phyloP scores from a whole-genome alignment of 495 filamentous ascomycete genomes.

The Xylaria scruposa region DNA sequence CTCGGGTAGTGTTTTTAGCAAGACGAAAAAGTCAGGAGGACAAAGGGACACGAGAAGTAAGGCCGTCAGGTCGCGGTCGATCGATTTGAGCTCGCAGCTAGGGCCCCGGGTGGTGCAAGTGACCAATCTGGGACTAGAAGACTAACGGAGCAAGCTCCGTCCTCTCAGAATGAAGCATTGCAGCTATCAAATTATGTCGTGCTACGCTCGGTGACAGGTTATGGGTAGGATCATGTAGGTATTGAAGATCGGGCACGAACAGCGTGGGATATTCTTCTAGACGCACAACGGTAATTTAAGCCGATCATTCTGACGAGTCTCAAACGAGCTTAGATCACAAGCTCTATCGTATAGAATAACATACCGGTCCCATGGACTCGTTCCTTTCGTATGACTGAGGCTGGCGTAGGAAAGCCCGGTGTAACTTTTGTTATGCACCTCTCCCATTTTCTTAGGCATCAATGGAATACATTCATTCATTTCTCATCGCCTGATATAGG shows the following conservation, averaged over 20 bases:
- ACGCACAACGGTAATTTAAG: neutral
- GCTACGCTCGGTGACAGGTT: neutral
- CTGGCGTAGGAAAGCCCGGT: neutral
- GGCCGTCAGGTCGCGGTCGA: neutral
- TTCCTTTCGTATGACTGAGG: neutral
- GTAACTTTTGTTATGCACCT: neutral
- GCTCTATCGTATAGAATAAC: neutral
- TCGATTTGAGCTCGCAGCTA: neutral
- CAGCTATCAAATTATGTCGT: slow-evolving; percentile 8
- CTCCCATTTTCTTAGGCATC: slow-evolving; percentile 14
- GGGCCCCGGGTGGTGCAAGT: neutral
- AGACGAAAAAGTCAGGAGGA: neutral
- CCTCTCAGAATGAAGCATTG: neutral
- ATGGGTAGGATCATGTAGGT: slow-evolving; percentile 11
- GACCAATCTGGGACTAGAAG: neutral
- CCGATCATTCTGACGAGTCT: neutral
- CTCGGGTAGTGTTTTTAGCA: neutral
- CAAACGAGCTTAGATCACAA: neutral
- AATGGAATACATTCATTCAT: neutral
- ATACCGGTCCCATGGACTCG: neutral
- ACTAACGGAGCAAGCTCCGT: neutral
- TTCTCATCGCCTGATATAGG: neutral
- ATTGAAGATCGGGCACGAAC: neutral
- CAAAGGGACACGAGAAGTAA: neutral
- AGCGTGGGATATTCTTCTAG: neutral